Conservation (phyloP, 2,329 filamentous ascomycete genomes). For the Alternaria longipes region DNA sequence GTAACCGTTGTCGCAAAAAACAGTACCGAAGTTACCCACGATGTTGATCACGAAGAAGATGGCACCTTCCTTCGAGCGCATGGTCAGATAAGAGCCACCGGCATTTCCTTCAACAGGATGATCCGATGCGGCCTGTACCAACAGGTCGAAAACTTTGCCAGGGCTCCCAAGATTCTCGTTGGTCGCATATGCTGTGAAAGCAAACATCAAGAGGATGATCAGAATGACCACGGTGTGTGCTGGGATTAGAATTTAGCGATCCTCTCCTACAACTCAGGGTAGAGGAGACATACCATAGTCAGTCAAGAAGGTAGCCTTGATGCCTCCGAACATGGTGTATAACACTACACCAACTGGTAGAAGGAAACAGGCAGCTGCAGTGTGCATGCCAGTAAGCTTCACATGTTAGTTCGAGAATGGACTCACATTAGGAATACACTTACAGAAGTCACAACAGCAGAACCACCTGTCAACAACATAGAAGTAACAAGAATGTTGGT, state of each 20-base stretch:
- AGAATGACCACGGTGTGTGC: constrained; percentile 86
- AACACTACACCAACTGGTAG: constrained; percentile 81
- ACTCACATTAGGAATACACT: not conserved
- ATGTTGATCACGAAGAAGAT: constrained; percentile 94
- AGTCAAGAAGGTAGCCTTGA: constrained; percentile 76
- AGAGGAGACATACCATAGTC: constrained; percentile 64
- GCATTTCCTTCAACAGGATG: constrained; percentile 84
- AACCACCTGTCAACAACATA: constrained; percentile 87
- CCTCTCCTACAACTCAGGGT: not conserved
- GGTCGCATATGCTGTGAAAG: constrained; percentile 82
- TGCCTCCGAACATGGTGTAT: constrained; percentile 78
- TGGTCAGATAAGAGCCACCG: constrained; percentile 84
- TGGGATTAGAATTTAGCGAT: not conserved
- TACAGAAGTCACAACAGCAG: constrained; percentile 65
- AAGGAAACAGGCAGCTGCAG: constrained; percentile 83
- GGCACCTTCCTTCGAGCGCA: constrained; percentile 80
- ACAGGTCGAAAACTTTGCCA: constrained; percentile 77
- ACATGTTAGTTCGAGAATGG: constrained; percentile 54
- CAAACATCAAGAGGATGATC: constrained; percentile 85
- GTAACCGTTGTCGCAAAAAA: constrained; percentile 86
- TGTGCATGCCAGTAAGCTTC: constrained; percentile 76
- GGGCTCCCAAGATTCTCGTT: constrained; percentile 78
- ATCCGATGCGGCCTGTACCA: constrained; percentile 71
- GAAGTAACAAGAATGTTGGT: constrained; percentile 87
- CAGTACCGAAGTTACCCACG: constrained; percentile 83